These are phyloP conservation scores for Carex parvula DNA, from an alignment of 176 grass and related monocot species.

Conservation along the genomic window DNA sequence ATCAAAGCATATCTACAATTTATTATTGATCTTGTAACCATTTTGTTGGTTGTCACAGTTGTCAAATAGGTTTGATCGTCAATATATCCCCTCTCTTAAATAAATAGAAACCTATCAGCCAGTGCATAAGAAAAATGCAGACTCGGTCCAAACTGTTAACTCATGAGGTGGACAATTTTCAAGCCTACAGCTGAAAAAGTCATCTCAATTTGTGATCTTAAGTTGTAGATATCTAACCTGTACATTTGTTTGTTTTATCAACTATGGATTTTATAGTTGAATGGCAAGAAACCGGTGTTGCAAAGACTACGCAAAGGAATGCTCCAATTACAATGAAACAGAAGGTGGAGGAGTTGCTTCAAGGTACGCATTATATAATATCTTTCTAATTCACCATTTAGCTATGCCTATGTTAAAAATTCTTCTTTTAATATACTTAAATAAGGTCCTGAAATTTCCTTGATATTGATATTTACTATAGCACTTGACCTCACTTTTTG, in stretches of 20 bases:
- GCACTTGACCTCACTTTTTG: neutral
- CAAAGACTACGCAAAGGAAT: neutral
- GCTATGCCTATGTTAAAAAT: neutral
- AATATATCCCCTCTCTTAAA: neutral
- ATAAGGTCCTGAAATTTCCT: neutral
- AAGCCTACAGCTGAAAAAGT: neutral
- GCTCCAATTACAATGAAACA: conserved; percentile 8
- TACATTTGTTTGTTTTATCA: neutral
- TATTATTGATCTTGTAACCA: neutral
- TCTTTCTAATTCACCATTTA: neutral
- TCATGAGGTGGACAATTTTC: neutral
- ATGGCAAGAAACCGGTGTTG: conserved; percentile 10
- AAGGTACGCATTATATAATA: neutral
- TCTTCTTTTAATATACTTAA: neutral
- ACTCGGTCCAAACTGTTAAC: neutral
- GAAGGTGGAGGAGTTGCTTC: conserved; percentile 18
- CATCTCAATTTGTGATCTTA: neutral
- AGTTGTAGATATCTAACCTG: neutral
- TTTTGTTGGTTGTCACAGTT: neutral
- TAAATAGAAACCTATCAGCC: neutral
- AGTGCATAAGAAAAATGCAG: neutral
- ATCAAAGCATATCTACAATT: too few relatives aligned
- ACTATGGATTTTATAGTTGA: conserved; percentile 2
- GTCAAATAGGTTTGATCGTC: neutral
- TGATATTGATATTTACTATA: conserved; percentile 12